Evolutionary conservation across 2,329 filamentous ascomycete species (phyloP).

Genomic region (Hypoxylon sp.): DNA sequence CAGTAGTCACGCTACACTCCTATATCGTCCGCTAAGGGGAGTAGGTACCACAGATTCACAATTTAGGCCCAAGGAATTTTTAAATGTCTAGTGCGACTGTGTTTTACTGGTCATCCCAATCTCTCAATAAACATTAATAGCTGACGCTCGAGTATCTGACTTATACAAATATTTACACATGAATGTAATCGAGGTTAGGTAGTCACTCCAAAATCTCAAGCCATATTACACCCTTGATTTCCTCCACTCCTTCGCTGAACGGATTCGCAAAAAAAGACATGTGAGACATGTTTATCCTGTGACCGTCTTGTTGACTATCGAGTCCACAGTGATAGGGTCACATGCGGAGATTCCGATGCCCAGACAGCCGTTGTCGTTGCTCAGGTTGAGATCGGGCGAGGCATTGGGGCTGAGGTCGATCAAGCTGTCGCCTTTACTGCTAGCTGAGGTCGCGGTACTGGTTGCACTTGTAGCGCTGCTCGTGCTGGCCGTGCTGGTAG

Average conservation of each 20-base stretch:
- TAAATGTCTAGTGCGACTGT: background rate
- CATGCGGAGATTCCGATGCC: constrained; percentile 44
- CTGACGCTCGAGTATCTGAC: constrained; percentile 7
- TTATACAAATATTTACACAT: constrained; percentile 14
- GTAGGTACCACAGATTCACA: background rate
- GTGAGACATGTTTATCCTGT: constrained; percentile 1
- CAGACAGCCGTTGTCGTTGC: constrained; percentile 40
- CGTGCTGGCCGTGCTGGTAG: background rate
- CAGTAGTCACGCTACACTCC: background rate
- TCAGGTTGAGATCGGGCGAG: constrained; percentile 30
- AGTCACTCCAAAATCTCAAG: background rate
- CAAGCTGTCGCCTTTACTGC: constrained; percentile 20
- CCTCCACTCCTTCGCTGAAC: constrained; percentile 1
- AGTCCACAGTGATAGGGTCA: constrained; percentile 44
- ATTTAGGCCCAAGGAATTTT: background rate
- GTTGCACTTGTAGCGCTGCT: background rate
- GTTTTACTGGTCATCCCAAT: background rate
- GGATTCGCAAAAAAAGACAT: constrained; percentile 4
- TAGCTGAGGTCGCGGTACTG: background rate
- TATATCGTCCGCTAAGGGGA: background rate
- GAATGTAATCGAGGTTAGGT: background rate
- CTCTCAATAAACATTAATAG: constrained; percentile 15
- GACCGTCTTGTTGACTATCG: constrained; percentile 19
- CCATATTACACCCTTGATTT: constrained; percentile 6
- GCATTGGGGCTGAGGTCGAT: constrained; percentile 37